These are phyloP conservation scores for Primulina huaijiensis DNA, from an alignment of 257 asterid genomes.

Conservation along the genomic window DNA sequence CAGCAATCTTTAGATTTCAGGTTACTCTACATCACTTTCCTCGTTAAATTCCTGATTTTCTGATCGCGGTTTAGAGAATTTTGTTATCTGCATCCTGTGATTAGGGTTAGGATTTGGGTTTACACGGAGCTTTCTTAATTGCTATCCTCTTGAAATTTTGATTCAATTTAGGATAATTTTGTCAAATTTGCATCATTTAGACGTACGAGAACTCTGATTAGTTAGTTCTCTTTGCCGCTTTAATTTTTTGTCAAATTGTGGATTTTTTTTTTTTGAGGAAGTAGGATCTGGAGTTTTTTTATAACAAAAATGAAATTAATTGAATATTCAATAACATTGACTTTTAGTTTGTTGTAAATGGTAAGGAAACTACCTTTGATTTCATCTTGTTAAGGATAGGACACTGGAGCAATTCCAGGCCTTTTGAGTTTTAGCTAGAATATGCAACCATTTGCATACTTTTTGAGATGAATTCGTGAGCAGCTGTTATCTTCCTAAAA, in stretches of 20 bases:
- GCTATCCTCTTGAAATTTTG: background rate
- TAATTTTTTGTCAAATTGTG: background rate
- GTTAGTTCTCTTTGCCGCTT: background rate
- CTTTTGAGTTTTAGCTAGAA: conserved; percentile 13
- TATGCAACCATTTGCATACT: conserved; percentile 1
- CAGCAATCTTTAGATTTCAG: conserved; percentile 23
- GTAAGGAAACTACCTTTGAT: background rate
- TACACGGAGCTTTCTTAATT: conserved; percentile 22
- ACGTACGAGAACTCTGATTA: background rate
- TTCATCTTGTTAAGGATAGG: conserved; percentile 6
- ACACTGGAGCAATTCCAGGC: background rate
- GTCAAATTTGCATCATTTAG: background rate
- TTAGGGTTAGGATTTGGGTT: conserved; percentile 35
- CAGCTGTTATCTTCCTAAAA: conserved; percentile 24
- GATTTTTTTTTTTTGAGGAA: background rate
- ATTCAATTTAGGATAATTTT: conserved; percentile 4
- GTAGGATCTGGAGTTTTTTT: background rate
- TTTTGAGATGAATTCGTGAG: conserved; percentile 8
- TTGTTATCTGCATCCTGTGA: conserved; percentile 14
- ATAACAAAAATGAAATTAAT: background rate
- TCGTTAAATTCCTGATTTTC: conserved; percentile 14
- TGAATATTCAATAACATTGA: background rate
- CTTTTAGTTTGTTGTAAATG: background rate
- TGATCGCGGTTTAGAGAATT: conserved; percentile 16
- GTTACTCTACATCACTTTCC: conserved; percentile 21